These are phyloP conservation scores for Solioccasus polychromus DNA, from an alignment of 768 basidiomycete species.

Conservation along the genomic window DNA sequence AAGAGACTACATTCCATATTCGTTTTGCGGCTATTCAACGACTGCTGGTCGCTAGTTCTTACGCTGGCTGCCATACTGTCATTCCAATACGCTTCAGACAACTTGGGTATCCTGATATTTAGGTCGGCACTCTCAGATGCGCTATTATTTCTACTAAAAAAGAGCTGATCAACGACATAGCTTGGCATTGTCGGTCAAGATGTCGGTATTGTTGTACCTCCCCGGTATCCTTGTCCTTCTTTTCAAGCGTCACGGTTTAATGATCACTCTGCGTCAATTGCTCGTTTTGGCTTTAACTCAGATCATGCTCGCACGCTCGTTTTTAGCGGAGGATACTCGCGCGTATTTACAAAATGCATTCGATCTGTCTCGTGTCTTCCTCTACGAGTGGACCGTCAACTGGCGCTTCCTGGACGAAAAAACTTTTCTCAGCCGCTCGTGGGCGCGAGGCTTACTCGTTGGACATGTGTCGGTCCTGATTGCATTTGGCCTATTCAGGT, in stretches of 20 bases:
- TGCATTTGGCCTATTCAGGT: conserved; percentile 66
- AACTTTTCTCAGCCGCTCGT: conserved; percentile 64
- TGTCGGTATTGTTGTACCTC: conserved; percentile 88
- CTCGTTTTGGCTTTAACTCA: conserved; percentile 42
- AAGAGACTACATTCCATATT: conserved; percentile 95
- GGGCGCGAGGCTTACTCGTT: conserved; percentile 60
- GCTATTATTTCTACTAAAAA: neutral
- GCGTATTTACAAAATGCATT: conserved; percentile 79
- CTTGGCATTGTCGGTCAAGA: conserved; percentile 84
- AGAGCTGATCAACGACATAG: conserved; percentile 8
- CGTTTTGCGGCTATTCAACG: conserved; percentile 90
- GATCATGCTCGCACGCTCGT: conserved; percentile 63
- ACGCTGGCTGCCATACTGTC: conserved; percentile 67
- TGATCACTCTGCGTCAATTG: conserved; percentile 49
- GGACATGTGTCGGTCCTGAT: conserved; percentile 61
- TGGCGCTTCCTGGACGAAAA: conserved; percentile 86
- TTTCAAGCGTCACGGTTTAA: conserved; percentile 68
- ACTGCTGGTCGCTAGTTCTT: conserved; percentile 78
- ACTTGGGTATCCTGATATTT: conserved; percentile 63
- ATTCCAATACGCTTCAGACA: conserved; percentile 58
- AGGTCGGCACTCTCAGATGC: conserved; percentile 57
- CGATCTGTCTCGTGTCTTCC: conserved; percentile 82
- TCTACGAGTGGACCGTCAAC: conserved; percentile 98
- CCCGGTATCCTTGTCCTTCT: conserved; percentile 84
- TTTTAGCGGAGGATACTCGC: conserved; percentile 55